Conservation (phyloP, 169 alveolate species). For the Blepharisma undulans region DNA sequence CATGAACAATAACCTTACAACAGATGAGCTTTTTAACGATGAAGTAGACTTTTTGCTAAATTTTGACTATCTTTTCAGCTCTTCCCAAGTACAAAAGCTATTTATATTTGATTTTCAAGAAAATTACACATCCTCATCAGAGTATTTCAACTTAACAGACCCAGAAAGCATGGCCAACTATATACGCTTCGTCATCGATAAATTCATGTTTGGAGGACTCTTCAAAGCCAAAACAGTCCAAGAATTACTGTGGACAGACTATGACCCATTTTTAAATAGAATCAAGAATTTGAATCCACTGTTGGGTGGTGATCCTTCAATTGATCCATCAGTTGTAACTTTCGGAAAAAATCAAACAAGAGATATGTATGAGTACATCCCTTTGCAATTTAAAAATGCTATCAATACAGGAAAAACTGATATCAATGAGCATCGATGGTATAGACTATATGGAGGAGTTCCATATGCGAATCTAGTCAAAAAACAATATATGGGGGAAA, state of each 20-base stretch:
- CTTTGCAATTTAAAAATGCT: neutral
- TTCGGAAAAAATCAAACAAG: constrained; percentile 2
- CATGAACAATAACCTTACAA: neutral
- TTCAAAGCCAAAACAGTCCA: constrained; percentile 23
- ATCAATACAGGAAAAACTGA: constrained; percentile 22
- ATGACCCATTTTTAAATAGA: neutral
- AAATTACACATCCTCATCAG: neutral
- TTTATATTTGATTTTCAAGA: neutral
- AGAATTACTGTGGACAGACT: constrained; percentile 27
- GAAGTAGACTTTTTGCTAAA: neutral
- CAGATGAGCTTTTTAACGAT: neutral
- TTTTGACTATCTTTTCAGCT: neutral
- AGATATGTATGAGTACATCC: constrained; percentile 5
- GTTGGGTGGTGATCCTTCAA: constrained; percentile 36
- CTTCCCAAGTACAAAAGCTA: neutral
- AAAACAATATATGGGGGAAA: constrained; percentile 2
- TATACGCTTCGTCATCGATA: neutral
- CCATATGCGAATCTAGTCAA: neutral
- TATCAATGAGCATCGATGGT: neutral
- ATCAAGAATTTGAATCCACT: constrained; percentile 18
- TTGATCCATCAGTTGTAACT: neutral
- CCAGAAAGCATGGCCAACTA: constrained; percentile 6
- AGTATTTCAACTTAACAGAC: neutral
- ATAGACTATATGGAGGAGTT: neutral
- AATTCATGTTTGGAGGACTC: constrained; percentile 27